A percentile compares a stretch with the other conserved stretches of the same genome.
Evolutionary conservation across 192 early-diverging fungal genomes (phyloP).

Genomic region (Lobosporangium transversale): DNA sequence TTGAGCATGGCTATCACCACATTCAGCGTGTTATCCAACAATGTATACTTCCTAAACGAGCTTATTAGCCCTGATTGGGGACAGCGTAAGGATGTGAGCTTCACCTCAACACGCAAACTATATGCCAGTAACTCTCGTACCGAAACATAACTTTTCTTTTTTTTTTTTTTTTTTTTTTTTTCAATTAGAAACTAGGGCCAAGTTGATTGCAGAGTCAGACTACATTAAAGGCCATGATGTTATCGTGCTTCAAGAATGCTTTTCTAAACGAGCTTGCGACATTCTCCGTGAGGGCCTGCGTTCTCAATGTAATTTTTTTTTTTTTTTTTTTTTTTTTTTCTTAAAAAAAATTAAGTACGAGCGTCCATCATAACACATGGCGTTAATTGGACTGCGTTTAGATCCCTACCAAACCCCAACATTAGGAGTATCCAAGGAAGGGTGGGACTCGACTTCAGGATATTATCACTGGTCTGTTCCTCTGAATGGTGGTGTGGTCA

Average conservation of each 20-base stretch:
- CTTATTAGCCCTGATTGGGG: constrained; percentile 37
- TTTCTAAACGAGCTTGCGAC: constrained; percentile 12
- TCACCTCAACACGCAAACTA: too few species aligned
- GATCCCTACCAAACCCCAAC: constrained; percentile 45
- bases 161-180: not conserved
- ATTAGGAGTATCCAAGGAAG: constrained; percentile 25
- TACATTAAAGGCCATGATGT: constrained; percentile 44
- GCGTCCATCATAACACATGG: too few species aligned
- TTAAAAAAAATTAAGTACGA: too few species aligned
- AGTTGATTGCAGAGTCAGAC: constrained; percentile 26
- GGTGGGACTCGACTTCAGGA: constrained; percentile 38
- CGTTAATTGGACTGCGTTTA: too few species aligned
- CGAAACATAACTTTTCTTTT: not conserved
- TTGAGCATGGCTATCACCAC: constrained; percentile 18
- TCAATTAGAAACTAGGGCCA: constrained; percentile 20
- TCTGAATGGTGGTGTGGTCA: constrained; percentile 36
- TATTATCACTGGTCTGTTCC: not conserved
- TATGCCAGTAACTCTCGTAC: not conserved
- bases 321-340: too few species aligned
- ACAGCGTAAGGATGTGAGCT: constrained; percentile 31
- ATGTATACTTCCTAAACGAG: constrained; percentile 31
- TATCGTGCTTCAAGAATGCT: constrained; percentile 40
- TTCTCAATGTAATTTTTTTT: constrained; percentile 32
- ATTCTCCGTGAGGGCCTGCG: constrained; percentile 17
- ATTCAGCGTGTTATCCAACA: constrained; percentile 35